These are phyloP conservation scores for Hyphopichia fennica DNA, from an alignment of 1,139 yeast genomes.

Conservation along the genomic window DNA sequence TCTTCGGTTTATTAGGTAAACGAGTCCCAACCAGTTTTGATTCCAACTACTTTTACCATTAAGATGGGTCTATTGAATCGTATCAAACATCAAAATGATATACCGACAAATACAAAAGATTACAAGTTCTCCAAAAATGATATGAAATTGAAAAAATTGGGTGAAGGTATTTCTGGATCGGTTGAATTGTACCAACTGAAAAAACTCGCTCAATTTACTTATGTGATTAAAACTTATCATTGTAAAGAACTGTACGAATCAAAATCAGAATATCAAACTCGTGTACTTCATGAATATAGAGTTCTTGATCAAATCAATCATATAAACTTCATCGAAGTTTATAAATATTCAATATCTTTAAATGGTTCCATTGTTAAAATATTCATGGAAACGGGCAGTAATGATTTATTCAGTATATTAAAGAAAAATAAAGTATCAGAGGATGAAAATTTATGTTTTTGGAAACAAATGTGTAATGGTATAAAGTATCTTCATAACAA, in stretches of 20 bases:
- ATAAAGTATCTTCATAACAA: slow-evolving; percentile 31
- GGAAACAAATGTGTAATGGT: slow-evolving; percentile 35
- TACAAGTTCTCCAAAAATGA: slow-evolving; percentile 4
- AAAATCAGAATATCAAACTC: slow-evolving; percentile 30
- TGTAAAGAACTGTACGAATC: slow-evolving; percentile 36
- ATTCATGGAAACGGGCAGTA: slow-evolving; percentile 35
- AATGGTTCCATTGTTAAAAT: slow-evolving; percentile 21
- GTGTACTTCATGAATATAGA: slow-evolving; percentile 40
- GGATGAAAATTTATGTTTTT: slow-evolving; percentile 28
- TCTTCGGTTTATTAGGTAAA: no score
- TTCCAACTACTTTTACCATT: no score
- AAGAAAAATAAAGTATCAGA: slow-evolving; percentile 6
- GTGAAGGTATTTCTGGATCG: slow-evolving; percentile 43
- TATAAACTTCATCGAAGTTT: slow-evolving; percentile 32
- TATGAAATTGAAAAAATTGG: slow-evolving; percentile 14
- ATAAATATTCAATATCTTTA: slow-evolving; percentile 21
- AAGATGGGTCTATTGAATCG: neutral
- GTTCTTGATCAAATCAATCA: slow-evolving; percentile 30
- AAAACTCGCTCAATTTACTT: slow-evolving; percentile 13
- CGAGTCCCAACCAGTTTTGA: no score
- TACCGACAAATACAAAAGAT: neutral
- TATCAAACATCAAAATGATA: neutral
- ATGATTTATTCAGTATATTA: slow-evolving; percentile 18
- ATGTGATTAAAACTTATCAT: slow-evolving; percentile 44
- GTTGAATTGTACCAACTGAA: slow-evolving; percentile 34